Evolutionary conservation across 148 eudicot species (phyloP), one percentile per base, ranked within the genome.

Genomic region (Diospyros kaki): DNA sequence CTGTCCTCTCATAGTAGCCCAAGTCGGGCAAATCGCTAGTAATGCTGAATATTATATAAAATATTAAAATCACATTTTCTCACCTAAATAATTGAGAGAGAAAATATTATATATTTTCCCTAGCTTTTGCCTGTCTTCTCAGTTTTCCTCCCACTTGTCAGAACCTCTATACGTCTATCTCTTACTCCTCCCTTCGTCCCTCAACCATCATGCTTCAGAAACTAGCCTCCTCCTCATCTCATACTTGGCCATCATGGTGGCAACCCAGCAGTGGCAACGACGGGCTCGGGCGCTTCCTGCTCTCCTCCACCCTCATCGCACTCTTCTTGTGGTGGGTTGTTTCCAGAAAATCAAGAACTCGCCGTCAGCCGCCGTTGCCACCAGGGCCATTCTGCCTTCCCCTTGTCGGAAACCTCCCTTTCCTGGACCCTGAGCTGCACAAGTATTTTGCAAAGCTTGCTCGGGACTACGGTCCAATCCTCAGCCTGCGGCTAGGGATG

Each of bases 321-420:
- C 18, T 61, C 28, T n/a, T 42, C 42, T 46, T 65, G 28, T 50
- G 66, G 59, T 75, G 75, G 78, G 4, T 60, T 46, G 9, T 28
- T 4, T 3, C 40, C 9, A 50, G 39, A 12, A 76, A 54, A 43
- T 69, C 69, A 7, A 73, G 69, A 38, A 69, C 54, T 5, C n/a
- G 17, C 5, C n/a, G 17, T 1, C 12, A 62, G 3, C 81, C 74
- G 4, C 72, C 81, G 15, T 46, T 83, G 3, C 94, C 93, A 0
- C 94, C 93, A 0, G 94, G 94, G 15, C 92, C 94, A 7, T 1
- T 2, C 38, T 85, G 88, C 63, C 78, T 90, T 0, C 94, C 97
- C 45, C 55, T 92, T 0, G 28, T 92, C 0, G 94, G 97, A 2
- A 86, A 80, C 84, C 89, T 93, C 18, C 86, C 85, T 61, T 89